phyloP scores from a whole-genome alignment of 371 early-diverging fungal species.

The Mucor plumbeus region DNA sequence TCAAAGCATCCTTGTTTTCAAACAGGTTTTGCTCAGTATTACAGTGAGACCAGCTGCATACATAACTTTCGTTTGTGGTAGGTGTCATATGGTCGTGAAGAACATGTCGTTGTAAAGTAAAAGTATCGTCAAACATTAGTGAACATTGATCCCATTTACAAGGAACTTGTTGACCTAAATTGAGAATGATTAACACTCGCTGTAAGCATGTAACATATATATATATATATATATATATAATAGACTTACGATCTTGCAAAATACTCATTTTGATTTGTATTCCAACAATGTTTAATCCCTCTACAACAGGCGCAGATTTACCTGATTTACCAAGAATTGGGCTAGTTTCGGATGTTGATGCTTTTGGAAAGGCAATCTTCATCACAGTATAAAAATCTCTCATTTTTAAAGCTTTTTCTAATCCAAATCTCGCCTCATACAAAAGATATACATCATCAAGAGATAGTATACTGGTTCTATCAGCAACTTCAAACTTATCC shows the following conservation, averaged over 20 bases:
- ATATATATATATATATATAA: not conserved
- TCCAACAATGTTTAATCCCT: conserved; percentile 35
- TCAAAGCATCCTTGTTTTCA: conserved; percentile 18
- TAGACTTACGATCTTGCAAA: conserved; percentile 40
- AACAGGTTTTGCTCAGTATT: conserved; percentile 15
- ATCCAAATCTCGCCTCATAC: conserved; percentile 52
- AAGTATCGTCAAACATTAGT: conserved; percentile 48
- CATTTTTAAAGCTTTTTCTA: conserved; percentile 52
- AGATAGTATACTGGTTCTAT: conserved; percentile 39
- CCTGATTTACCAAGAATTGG: conserved; percentile 8
- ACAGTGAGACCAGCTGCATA: conserved; percentile 17
- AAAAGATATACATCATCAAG: conserved; percentile 52
- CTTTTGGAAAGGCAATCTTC: conserved; percentile 46
- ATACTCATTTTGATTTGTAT: conserved; percentile 43
- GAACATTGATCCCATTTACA: conserved; percentile 63
- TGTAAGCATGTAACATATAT: not conserved
- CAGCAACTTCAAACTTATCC: conserved; percentile 52
- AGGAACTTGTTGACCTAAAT: conserved; percentile 28
- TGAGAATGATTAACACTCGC: no score
- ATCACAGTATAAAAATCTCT: conserved; percentile 49
- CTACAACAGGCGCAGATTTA: conserved; percentile 31
- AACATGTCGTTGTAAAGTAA: conserved; percentile 54
- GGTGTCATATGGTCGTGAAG: conserved; percentile 43
- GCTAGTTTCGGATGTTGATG: conserved; percentile 16
- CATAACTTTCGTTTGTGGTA: not conserved